Evolutionary conservation across 1,284 basidiomycete species (phyloP), one percentile per base, ranked within the genome.

Genomic region (Earliella scabrosa): DNA sequence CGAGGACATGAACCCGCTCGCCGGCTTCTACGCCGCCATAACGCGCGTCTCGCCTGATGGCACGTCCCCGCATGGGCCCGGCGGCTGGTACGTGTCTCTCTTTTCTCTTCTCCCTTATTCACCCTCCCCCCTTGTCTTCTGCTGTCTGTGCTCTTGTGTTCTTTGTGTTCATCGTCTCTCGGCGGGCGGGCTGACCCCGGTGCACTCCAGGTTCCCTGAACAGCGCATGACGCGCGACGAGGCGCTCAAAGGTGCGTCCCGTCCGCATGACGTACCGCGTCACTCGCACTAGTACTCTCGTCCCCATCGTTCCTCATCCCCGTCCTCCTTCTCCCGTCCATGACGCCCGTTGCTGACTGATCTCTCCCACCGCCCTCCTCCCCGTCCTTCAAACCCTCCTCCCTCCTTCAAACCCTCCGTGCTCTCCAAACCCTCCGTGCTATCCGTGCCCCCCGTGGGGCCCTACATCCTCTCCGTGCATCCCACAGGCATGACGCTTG

Each of bases 11-110:
- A 90, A 91, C 65, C 91, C 91, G 16, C 75, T 93, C 27, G 72
- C 78, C 52, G 89, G 89, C 7, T 95, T 97, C 71, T 93, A 93
- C 71, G 90, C 94, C 20, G 92, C 95, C 1, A 80, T 95, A 43
- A 88, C 92, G 1, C 82, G 95, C 35, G 75, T 93, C 38, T 86
- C 88, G 34, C 77, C 83, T 9, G 77, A 83, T 21, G 93, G 93
- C 26, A 72, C 76, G 29, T 95, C 92, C 16, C 95, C 95, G 5
- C 89, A 93, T 65, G 95, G 95, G 2, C 75, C 82, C 1, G 82
- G 74, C 9, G 95, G 93, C 53, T 97, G 94, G 94, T 92, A 70
- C 68, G 77, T 70, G 13, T 31, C 29, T 31, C 6, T 24, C 16
- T 54, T 18, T 35, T 45, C 21, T 40, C 23, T 16, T 13, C 18